phyloP scores from a whole-genome alignment of 2,329 filamentous ascomycete genomes.

The Botrytis hyacinthi region DNA sequence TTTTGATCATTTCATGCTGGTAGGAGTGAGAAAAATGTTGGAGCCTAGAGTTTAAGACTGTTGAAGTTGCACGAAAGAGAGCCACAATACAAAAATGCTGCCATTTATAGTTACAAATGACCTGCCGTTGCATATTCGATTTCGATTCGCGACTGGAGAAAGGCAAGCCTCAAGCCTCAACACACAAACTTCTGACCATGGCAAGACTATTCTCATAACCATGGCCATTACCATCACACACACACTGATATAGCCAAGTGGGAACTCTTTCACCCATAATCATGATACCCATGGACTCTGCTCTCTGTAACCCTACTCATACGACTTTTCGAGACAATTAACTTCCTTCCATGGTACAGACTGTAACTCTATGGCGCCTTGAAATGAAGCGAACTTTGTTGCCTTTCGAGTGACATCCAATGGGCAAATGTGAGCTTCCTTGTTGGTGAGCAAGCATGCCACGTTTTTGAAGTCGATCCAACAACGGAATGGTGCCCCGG shows the following conservation, averaged over 20 bases:
- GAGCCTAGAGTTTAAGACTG: conserved; percentile 18
- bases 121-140: conserved; percentile 13
- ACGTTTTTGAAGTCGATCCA: conserved; percentile 18
- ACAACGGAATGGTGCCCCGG: conserved; percentile 7
- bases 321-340: conserved; percentile 7
- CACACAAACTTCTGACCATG: conserved; percentile 3
- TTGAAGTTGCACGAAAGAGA: conserved; percentile 13
- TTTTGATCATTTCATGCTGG: conserved; percentile 4
- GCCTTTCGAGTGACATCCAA: conserved; percentile 6
- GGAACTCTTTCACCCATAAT: not conserved
- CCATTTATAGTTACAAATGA: conserved; percentile 16
- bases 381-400: not conserved
- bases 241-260: conserved; percentile 3
- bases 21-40: conserved; percentile 12
- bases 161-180: not conserved
- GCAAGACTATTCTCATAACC: not conserved
- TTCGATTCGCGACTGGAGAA: conserved; percentile 17
- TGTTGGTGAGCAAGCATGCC: conserved; percentile 21
- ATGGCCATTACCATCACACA: not conserved
- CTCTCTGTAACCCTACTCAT: conserved; percentile 10
- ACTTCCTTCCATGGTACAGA: conserved; percentile 15
- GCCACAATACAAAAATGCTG: conserved; percentile 5
- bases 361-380: conserved; percentile 1
- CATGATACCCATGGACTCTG: not conserved
- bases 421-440: not conserved